Percentiles rank a stretch among this genome's conserved stretches.
These are phyloP conservation scores for Baorangia bicolor DNA, from an alignment of 768 basidiomycete species.

Conservation along the genomic window DNA sequence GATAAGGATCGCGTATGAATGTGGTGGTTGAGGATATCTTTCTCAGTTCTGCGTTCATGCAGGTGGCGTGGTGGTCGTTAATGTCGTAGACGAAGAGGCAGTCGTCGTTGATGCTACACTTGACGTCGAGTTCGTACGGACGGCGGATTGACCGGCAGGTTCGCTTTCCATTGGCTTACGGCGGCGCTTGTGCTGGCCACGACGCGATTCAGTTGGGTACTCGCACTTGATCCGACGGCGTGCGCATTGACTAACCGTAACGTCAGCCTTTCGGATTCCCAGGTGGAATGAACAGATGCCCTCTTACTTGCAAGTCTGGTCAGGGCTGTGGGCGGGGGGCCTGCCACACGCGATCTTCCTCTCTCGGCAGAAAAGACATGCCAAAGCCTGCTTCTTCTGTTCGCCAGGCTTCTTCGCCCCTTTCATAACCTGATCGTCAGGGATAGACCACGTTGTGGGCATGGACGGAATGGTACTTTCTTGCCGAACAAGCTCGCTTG, in stretches of 20 bases:
- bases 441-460: conserved; percentile 33
- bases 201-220: conserved; percentile 50
- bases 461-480: conserved; percentile 23
- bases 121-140: conserved; percentile 23
- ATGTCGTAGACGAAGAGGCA: conserved; percentile 18
- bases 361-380: conserved; percentile 49
- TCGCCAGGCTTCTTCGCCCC: conserved; percentile 34
- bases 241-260: conserved; percentile 42
- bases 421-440: conserved; percentile 34
- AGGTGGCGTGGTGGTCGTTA: conserved; percentile 21
- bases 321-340: conserved; percentile 36
- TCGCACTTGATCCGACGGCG: conserved; percentile 46
- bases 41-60: conserved; percentile 13
- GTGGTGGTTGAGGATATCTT: conserved; percentile 2
- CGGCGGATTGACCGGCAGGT: conserved; percentile 16
- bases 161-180: conserved; percentile 32
- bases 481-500: conserved; percentile 31
- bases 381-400: conserved; percentile 46
- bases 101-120: conserved; percentile 15
- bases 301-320: conserved; percentile 49
- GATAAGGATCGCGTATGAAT: conserved; percentile 6
- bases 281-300: conserved; percentile 6
- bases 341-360: conserved; percentile 51
- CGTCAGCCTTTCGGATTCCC: conserved; percentile 14
- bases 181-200: conserved; percentile 45